phyloP scores from a whole-genome alignment of 805 yeast species.

The Myxozyma kluyveri region DNA sequence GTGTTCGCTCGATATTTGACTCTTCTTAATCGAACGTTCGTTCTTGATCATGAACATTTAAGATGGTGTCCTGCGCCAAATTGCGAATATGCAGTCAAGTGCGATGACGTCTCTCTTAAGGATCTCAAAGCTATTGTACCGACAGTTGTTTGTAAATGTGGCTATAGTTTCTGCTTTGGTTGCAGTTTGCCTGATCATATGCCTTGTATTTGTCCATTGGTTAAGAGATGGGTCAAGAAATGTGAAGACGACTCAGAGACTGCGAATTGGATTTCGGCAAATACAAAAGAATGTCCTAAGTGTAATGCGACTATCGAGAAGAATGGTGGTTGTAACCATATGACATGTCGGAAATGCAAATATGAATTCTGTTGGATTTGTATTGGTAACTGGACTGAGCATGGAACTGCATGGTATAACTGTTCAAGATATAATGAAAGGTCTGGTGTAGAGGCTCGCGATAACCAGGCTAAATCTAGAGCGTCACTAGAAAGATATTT shows the following conservation, averaged over 20 bases:
- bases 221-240: conserved; percentile 68
- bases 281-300: conserved; percentile 83
- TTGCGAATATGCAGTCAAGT: conserved; percentile 59
- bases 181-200: conserved; percentile 76
- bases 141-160: conserved; percentile 62
- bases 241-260: conserved; percentile 88
- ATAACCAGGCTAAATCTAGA: conserved; percentile 46
- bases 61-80: conserved; percentile 87
- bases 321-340: conserved; percentile 96
- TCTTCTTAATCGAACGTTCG: conserved; percentile 43
- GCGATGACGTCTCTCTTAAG: conserved; percentile 29
- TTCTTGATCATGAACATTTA: conserved; percentile 50
- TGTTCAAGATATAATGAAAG: conserved; percentile 60
- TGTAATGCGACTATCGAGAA: conserved; percentile 81
- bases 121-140: conserved; percentile 48
- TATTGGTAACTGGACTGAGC: conserved; percentile 67
- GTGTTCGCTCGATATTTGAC: conserved; percentile 32
- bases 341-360: conserved; percentile 77
- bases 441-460: conserved; percentile 42
- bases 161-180: conserved; percentile 72
- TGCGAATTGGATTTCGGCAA: conserved; percentile 76
- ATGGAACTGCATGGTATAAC: conserved; percentile 60
- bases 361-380: conserved; percentile 95
- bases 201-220: conserved; percentile 77
- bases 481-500: conserved; percentile 61